Evolutionary conservation across 2,329 filamentous ascomycete genomes (phyloP), one percentile per base, ranked within the genome.

Genomic region (Cladosporium halotolerans): DNA sequence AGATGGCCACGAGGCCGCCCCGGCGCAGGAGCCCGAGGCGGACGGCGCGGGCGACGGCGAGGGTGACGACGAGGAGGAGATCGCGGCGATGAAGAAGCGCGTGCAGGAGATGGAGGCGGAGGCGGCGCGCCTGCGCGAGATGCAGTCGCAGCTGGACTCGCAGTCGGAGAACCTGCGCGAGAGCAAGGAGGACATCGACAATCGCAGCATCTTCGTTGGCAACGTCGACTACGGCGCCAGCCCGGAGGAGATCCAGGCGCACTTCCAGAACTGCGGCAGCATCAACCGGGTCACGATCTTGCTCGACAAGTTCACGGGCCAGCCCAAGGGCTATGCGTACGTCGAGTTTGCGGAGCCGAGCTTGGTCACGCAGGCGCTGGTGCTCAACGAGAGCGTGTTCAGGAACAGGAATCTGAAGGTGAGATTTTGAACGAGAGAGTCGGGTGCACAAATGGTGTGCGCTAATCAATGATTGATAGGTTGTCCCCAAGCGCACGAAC

Each of bases 281-380:
- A 99, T 99, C 78, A 99, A 99, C 73, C 86, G 93, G 57, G 93
- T 99, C 55, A 99, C 93, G 1, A 99, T 99, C 62, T 77, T 99
- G 62, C 76, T 99, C 63, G 93, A 99, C 76, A 99, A 99, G 77
- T 97, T 96, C 68, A 96, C 91, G 9, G 93, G 93, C 59, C 91
- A 97, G 77, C 93, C 93, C n/a, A 99, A 99, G 79, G 93, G 93
- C 60, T 99, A 99, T 75, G 93, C 93, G 67, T 99, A 99, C 74
- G 93, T 99, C 65, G 93, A 99, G 74, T 99, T 99, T 69, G 86
- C 89, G 56, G 93, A 97, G 74, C 90, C 93, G 45, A 91, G 83
- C 72, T 79, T 96, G 57, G 92, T 99, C 58, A 89, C 89, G 45
- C 89, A 95, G 71, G 93, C 93, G 23, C 80, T 99, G 57, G 90